These are phyloP conservation scores for Clonostachys byssicola DNA, from an alignment of 2,329 filamentous ascomycete genomes.

Conservation along the genomic window DNA sequence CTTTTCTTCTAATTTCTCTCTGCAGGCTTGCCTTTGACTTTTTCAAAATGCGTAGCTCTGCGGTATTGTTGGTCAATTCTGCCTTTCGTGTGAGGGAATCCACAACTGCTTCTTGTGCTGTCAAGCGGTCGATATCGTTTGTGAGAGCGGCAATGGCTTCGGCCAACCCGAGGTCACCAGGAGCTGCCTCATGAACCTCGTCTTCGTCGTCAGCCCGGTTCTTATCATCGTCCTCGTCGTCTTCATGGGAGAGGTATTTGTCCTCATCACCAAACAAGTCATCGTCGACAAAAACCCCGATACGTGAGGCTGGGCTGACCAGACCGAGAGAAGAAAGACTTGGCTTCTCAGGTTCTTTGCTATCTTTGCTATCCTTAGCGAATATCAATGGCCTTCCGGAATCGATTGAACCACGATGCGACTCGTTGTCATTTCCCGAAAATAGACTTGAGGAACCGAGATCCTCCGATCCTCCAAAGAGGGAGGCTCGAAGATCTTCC, in stretches of 20 bases:
- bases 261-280: constrained; percentile 90
- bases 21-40: constrained; percentile 94
- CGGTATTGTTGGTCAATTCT: constrained; percentile 93
- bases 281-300: constrained; percentile 90
- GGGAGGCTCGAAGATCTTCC: constrained; percentile 60
- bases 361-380: constrained; percentile 16
- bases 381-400: constrained; percentile 20
- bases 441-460: constrained; percentile 40
- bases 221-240: constrained; percentile 57
- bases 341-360: constrained; percentile 61
- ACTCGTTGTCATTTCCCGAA: constrained; percentile 52
- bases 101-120: constrained; percentile 83
- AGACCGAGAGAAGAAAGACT: constrained; percentile 89
- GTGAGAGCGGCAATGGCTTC: constrained; percentile 90
- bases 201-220: constrained; percentile 62
- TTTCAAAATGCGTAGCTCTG: constrained; percentile 83
- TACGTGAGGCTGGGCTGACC: constrained; percentile 80
- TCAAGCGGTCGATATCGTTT: constrained; percentile 83
- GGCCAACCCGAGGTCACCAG: constrained; percentile 86
- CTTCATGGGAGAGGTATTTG: constrained; percentile 60
- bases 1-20: constrained; percentile 87
- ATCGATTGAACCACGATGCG: constrained; percentile 60
- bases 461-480: constrained; percentile 47
- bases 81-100: constrained; percentile 91
- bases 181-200: constrained; percentile 88